Percentiles rank a stretch among this genome's conserved stretches.
Evolutionary conservation across 2,329 filamentous ascomycete species (phyloP).

Genomic region (Aschersonia sp.): DNA sequence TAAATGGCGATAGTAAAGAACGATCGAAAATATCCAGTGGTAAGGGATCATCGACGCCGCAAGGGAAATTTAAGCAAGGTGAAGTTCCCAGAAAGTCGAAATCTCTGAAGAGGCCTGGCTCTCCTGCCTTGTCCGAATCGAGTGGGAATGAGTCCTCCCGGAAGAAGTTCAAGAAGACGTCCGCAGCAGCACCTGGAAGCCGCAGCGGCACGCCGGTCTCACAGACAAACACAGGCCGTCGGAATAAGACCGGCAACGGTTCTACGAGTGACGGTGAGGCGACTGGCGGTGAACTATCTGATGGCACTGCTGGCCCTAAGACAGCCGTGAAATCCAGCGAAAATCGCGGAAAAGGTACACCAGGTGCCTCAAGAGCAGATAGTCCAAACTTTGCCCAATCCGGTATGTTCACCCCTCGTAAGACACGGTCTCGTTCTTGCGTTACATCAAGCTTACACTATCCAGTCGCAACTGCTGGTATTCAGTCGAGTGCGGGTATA

Average conservation of each 20-base stretch:
- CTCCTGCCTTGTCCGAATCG: conserved; percentile 76
- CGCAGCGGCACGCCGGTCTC: conserved; percentile 41
- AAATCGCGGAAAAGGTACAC: conserved; percentile 33
- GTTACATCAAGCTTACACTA: background rate
- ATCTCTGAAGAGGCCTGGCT: conserved; percentile 69
- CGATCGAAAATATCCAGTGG: conserved; percentile 42
- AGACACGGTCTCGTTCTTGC: background rate
- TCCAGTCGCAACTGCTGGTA: conserved; percentile 18
- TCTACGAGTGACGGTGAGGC: conserved; percentile 60
- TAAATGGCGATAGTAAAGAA: conserved; percentile 33
- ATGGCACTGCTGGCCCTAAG: conserved; percentile 29
- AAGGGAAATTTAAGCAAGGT: conserved; percentile 29
- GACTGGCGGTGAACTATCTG: conserved; percentile 53
- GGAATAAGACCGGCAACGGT: conserved; percentile 32
- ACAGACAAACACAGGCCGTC: conserved; percentile 20
- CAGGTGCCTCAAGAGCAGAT: conserved; percentile 43
- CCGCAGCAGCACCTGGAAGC: conserved; percentile 31
- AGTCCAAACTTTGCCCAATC: conserved; percentile 37
- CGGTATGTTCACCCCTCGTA: conserved; percentile 16
- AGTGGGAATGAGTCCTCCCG: conserved; percentile 83
- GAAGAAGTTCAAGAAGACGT: conserved; percentile 58
- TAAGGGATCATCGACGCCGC: conserved; percentile 50
- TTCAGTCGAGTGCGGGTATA: conserved; percentile 20
- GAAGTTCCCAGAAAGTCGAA: conserved; percentile 35
- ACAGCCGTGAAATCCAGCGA: conserved; percentile 43